These are phyloP conservation scores for Botrytis byssoidea DNA, from an alignment of 2,329 filamentous ascomycete genomes.

Conservation along the genomic window DNA sequence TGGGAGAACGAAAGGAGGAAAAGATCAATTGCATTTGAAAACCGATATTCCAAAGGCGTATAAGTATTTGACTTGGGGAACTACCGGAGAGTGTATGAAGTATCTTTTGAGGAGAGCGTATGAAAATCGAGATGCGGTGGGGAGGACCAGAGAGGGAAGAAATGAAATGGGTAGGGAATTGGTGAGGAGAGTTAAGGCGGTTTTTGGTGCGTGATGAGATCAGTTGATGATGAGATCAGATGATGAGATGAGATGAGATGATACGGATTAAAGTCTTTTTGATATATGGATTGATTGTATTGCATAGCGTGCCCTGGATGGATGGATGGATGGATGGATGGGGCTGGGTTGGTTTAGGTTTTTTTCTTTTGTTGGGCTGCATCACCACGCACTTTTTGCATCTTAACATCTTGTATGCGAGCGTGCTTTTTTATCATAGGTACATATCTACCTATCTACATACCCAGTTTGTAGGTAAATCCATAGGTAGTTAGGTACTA, in stretches of 20 bases:
- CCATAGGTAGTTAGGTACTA: too few species aligned
- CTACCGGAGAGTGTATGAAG: conserved; percentile 77
- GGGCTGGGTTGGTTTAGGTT: background rate
- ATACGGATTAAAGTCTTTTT: background rate
- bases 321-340: background rate
- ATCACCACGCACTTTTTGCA: background rate
- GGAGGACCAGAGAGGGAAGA: conserved; percentile 59
- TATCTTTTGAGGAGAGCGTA: conserved; percentile 66
- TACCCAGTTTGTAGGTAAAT: too few species aligned
- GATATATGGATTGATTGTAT: background rate
- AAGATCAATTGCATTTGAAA: conserved; percentile 31
- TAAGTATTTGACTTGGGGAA: conserved; percentile 70
- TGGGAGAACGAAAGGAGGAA: background rate
- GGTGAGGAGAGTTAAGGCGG: conserved; percentile 51
- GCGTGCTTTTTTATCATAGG: background rate
- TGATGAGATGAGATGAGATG: background rate
- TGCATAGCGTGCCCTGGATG: background rate
- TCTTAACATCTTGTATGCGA: background rate
- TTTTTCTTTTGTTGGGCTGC: background rate
- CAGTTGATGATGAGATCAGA: too few species aligned
- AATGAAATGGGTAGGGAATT: conserved; percentile 64
- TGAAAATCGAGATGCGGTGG: conserved; percentile 71
- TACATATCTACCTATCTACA: too few species aligned
- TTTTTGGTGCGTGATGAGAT: conserved; percentile 38
- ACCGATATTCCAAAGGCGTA: conserved; percentile 56